Percentiles rank a stretch among this genome's conserved stretches.
Conservation (phyloP, 257 asterid species). For the Solanum corneliomulleri region DNA sequence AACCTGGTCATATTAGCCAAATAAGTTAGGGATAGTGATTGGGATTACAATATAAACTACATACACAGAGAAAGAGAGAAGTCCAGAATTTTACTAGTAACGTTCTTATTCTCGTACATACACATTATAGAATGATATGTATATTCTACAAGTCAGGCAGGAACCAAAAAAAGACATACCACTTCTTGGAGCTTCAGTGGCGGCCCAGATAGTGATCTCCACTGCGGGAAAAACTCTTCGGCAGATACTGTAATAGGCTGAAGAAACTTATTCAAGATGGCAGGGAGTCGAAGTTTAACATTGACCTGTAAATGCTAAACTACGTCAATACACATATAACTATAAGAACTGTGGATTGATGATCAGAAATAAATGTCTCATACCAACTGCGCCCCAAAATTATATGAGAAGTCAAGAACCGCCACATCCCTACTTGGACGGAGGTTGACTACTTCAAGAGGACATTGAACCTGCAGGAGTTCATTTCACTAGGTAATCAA, state of each 20-base stretch:
- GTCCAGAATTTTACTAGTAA: not conserved
- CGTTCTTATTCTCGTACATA: not conserved
- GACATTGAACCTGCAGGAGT: slow-evolving; percentile 69
- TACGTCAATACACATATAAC: not conserved
- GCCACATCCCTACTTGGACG: slow-evolving; percentile 89
- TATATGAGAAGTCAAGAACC: slow-evolving; percentile 80
- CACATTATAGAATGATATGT: not conserved
- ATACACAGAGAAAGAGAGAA: not conserved
- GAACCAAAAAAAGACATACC: slow-evolving; percentile 29
- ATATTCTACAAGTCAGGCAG: not conserved
- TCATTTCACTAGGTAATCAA: not conserved
- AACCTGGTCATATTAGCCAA: slow-evolving; percentile 43
- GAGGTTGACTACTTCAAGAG: slow-evolving; percentile 78
- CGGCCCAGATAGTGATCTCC: slow-evolving; percentile 98
- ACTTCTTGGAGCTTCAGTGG: slow-evolving; percentile 96
- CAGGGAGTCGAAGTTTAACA: slow-evolving; percentile 90
- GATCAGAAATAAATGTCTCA: not conserved
- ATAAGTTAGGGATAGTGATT: not conserved
- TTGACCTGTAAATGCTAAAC: slow-evolving; percentile 40
- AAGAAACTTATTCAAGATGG: slow-evolving; percentile 70
- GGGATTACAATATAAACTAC: not conserved
- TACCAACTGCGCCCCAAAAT: slow-evolving; percentile 68
- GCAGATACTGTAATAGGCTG: slow-evolving; percentile 71
- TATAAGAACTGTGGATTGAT: not conserved
- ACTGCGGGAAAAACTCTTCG: slow-evolving; percentile 87